Percentiles rank a stretch among this genome's conserved stretches.
These are phyloP conservation scores for Mimosa pudica DNA, from an alignment of 306 rosid genomes.

Conservation along the genomic window DNA sequence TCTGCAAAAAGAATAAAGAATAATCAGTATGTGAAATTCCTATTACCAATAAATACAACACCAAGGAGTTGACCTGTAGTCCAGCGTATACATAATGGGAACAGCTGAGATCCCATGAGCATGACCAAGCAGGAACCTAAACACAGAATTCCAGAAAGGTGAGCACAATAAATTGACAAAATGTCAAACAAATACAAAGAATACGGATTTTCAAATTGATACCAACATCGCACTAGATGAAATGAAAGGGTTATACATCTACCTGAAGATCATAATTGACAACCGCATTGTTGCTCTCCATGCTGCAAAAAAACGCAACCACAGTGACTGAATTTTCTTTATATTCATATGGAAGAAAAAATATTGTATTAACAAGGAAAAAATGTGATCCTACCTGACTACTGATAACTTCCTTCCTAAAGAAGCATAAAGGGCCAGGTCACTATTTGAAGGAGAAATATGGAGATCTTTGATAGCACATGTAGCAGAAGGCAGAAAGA, in stretches of 20 bases:
- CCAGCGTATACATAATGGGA: conserved; percentile 76
- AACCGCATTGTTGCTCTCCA: conserved; percentile 65
- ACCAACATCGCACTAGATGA: conserved; percentile 22
- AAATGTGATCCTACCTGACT: conserved; percentile 60
- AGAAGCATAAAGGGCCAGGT: conserved; percentile 72
- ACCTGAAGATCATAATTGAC: conserved; percentile 83
- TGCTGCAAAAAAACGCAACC: conserved; percentile 53
- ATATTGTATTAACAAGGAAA: not conserved
- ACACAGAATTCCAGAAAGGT: conserved; percentile 39
- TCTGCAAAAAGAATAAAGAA: conserved; percentile 50
- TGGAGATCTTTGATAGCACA: conserved; percentile 68
- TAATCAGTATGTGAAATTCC: conserved; percentile 29
- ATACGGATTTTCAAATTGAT: conserved; percentile 2
- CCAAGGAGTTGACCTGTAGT: conserved; percentile 64
- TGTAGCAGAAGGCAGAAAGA: conserved; percentile 60
- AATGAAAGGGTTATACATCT: conserved; percentile 35
- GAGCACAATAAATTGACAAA: conserved; percentile 1
- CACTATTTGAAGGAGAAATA: conserved; percentile 57
- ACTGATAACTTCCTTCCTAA: conserved; percentile 73
- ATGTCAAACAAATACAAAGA: conserved; percentile 5
- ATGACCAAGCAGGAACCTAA: conserved; percentile 89
- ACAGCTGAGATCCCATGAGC: conserved; percentile 79
- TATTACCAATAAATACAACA: conserved; percentile 23
- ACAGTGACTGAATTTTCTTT: conserved; percentile 25
- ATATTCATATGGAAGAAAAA: conserved; percentile 17